Percentiles rank a stretch among this genome's conserved stretches.
Evolutionary conservation across 441 rosid species (phyloP).

Genomic region (Populus trichocarpa): DNA sequence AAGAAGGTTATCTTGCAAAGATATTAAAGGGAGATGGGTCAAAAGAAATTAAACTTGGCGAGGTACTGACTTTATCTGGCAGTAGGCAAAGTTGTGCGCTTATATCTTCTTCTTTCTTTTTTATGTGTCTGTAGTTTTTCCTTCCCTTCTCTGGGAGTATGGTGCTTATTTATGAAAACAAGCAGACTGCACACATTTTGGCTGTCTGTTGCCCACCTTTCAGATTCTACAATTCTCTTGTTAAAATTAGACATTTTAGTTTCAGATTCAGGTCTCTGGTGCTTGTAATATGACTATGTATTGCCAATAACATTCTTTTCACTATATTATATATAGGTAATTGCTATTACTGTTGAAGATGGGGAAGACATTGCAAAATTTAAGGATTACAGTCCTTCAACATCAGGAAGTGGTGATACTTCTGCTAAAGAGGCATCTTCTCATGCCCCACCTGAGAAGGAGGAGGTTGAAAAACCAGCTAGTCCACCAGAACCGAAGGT

Average conservation of each 20-base stretch:
- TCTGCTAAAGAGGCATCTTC: constrained; percentile 45
- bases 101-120: neutral
- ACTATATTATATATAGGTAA: constrained; percentile 42
- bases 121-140: constrained; percentile 1
- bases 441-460: constrained; percentile 60
- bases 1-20: constrained; percentile 95
- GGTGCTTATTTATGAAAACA: constrained; percentile 1
- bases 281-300: neutral
- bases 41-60: constrained; percentile 90
- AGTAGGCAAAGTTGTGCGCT: constrained; percentile 2
- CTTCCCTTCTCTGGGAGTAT: neutral
- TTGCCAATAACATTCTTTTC: constrained; percentile 2
- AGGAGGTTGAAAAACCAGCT: constrained; percentile 53
- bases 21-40: constrained; percentile 82
- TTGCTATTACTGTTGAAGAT: constrained; percentile 90
- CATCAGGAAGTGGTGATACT: constrained; percentile 37
- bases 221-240: neutral
- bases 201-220: neutral
- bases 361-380: constrained; percentile 80
- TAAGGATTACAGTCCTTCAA: constrained; percentile 74
- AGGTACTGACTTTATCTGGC: constrained; percentile 48
- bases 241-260: constrained; percentile 7
- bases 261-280: constrained; percentile 6
- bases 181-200: neutral
- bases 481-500: constrained; percentile 55